Evolutionary conservation across 2,329 filamentous ascomycete species (phyloP).

Genomic region (Conoideocrella luteorostrata): DNA sequence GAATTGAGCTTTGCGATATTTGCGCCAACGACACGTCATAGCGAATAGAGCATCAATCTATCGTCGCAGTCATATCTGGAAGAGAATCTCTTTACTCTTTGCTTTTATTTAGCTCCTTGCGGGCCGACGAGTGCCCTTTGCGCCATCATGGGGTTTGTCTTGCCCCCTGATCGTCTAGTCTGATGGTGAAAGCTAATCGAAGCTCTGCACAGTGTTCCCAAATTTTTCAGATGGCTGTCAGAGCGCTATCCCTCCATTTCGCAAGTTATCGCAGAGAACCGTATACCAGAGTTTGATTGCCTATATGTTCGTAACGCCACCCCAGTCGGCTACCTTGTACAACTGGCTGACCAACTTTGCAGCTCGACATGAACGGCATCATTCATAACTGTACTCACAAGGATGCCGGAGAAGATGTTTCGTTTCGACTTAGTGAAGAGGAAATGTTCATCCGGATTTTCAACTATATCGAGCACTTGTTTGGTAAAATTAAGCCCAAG

Average conservation of each 20-base stretch:
- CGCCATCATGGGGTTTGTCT: slow-evolving; percentile 24
- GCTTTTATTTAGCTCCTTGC: background rate
- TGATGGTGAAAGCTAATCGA: background rate
- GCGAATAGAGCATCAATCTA: too few species aligned
- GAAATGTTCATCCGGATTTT: slow-evolving; percentile 99
- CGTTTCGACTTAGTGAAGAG: slow-evolving; percentile 90
- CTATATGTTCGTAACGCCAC: slow-evolving; percentile 61
- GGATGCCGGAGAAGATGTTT: slow-evolving; percentile 77
- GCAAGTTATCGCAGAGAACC: slow-evolving; percentile 95
- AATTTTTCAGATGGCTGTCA: slow-evolving; percentile 98
- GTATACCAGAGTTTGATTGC: slow-evolving; percentile 97
- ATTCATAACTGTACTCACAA: slow-evolving; percentile 99
- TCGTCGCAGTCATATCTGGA: too few species aligned
- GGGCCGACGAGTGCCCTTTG: slow-evolving; percentile 2
- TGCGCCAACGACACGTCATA: background rate
- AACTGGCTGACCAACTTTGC: slow-evolving; percentile 17
- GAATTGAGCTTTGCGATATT: background rate
- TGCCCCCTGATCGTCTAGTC: background rate
- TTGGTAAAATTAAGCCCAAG: slow-evolving; percentile 97
- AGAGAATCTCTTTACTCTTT: background rate
- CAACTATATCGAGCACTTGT: slow-evolving; percentile 98
- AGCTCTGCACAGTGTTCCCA: slow-evolving; percentile 53
- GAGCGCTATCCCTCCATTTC: slow-evolving; percentile 98
- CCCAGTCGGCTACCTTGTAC: background rate
- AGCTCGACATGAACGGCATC: slow-evolving; percentile 97